Conservation (phyloP, 2,329 filamentous ascomycete species). For the Aspergillus melleus region DNA sequence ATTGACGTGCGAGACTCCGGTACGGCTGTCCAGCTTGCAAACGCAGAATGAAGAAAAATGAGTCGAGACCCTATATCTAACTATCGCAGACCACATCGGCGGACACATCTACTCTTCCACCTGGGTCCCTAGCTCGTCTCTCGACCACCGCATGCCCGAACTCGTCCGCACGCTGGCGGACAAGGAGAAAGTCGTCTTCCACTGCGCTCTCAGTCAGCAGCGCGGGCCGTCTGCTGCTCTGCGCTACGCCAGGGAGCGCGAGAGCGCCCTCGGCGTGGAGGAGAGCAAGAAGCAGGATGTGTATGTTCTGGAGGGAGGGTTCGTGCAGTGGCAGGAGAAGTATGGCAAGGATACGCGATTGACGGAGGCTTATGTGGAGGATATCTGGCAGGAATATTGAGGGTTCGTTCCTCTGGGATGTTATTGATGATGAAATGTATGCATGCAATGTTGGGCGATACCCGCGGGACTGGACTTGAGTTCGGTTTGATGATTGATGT, state of each 20-base stretch:
- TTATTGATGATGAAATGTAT: background rate
- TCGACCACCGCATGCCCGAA: slow-evolving; percentile 77
- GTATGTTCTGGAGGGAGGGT: slow-evolving; percentile 79
- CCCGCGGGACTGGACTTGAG: background rate
- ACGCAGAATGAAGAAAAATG: background rate
- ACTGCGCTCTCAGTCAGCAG: slow-evolving; percentile 90
- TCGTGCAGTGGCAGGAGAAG: slow-evolving; percentile 83
- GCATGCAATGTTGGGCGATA: background rate
- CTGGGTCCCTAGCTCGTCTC: slow-evolving; percentile 70
- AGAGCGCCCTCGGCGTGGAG: slow-evolving; percentile 49
- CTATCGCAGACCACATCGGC: slow-evolving; percentile 74
- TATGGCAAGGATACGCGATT: slow-evolving; percentile 73
- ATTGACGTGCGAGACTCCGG: slow-evolving; percentile 88
- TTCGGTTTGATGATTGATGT: background rate
- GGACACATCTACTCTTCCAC: slow-evolving; percentile 79
- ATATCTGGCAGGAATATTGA: slow-evolving; percentile 70
- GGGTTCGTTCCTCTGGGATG: too few relatives aligned
- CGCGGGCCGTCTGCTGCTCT: slow-evolving; percentile 82
- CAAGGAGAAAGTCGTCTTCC: slow-evolving; percentile 86
- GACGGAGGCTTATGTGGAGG: slow-evolving; percentile 80
- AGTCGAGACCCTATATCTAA: background rate
- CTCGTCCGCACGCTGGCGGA: slow-evolving; percentile 75
- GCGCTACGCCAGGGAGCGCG: slow-evolving; percentile 66
- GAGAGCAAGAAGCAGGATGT: slow-evolving; percentile 64
- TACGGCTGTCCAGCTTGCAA: background rate